Base-by-base conservation (phyloP, 352 stramenopile species). In the Pythium chondricola region DNA sequence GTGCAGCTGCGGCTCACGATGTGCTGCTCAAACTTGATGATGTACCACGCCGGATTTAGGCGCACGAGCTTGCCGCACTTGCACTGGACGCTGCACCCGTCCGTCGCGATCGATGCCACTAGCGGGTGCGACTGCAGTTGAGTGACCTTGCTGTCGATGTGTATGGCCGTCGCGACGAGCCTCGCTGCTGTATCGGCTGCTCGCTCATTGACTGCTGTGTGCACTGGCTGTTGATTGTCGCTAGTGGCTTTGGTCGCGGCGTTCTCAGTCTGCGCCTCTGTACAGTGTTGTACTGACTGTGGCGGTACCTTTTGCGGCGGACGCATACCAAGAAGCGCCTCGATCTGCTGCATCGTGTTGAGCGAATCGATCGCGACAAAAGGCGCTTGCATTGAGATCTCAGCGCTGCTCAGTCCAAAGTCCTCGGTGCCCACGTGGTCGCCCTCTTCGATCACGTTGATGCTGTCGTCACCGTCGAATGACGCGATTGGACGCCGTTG, bases 11-110 rank as follows among this genome's bases (percentile, higher is more conserved):
- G 66, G 45, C 81, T 92, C 17, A 79, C 74, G n/a, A 88, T 61
- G 44, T 92, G 81, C 64, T 92, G 81, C 58, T 92, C 81, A 30
- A 81, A 92, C 56, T 92, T 92, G 38, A 87, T 61, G 42, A 92
- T 87, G 48, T 92, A 92, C 81, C 81, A 92, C 25, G 81, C 71
- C 27, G 81, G 81, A 21, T 92, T 92, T 14, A 92, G 52, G 0
- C 75, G 67, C 41, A 92, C 81, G 35, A 50, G 67, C 33, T 77
- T 74, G 3, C 81, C 77, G 53, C 81, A 92, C 25, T 82, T 86
- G 52, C 81, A 92, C 26, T 56, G 35, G 2, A 92, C 66, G 8
- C 61, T 61, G 6, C 77, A 70, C 3, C 81, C 81, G 46, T 92
- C 77, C 0, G 48, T 6, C 0, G 69, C 55, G 2, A 85, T 63